Conservation (phyloP, 2,329 filamentous ascomycete genomes). For the Huntiella decipiens region DNA sequence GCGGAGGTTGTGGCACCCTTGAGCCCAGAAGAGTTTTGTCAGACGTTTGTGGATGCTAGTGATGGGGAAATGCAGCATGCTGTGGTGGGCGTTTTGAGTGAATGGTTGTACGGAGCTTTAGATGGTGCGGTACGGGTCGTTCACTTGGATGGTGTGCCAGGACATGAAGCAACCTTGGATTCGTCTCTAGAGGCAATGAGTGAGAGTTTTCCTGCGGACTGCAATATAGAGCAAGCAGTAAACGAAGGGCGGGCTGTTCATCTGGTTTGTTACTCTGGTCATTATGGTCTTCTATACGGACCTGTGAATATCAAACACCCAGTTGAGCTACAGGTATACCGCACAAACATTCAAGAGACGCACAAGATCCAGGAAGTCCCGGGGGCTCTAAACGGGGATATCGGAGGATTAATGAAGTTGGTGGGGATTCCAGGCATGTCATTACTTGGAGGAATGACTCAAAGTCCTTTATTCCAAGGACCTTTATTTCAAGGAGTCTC, state of each 20-base stretch:
- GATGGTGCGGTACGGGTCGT: slow-evolving; percentile 70
- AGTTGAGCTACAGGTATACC: slow-evolving; percentile 18
- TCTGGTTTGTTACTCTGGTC: slow-evolving; percentile 51
- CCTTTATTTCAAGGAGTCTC: too few relatives aligned
- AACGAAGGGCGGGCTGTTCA: slow-evolving; percentile 33
- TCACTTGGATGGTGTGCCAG: slow-evolving; percentile 68
- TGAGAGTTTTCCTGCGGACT: slow-evolving; percentile 32
- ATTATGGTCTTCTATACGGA: slow-evolving; percentile 89
- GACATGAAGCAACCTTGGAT: slow-evolving; percentile 26
- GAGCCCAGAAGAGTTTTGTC: slow-evolving; percentile 46
- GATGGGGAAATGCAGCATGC: slow-evolving; percentile 79
- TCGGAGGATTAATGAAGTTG: too few relatives aligned
- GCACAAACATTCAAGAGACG: not conserved
- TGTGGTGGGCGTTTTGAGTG: slow-evolving; percentile 58
- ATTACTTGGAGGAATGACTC: too few relatives aligned
- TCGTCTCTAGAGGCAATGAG: too few relatives aligned
- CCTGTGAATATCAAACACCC: slow-evolving; percentile 14
- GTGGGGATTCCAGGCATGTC: too few relatives aligned
- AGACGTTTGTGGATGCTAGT: slow-evolving; percentile 50
- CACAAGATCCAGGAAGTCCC: too few relatives aligned
- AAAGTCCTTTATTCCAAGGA: too few relatives aligned
- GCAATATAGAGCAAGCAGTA: slow-evolving; percentile 25
- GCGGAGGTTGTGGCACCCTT: slow-evolving; percentile 12
- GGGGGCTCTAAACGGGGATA: too few relatives aligned
- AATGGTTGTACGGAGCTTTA: slow-evolving; percentile 61